phyloP scores from a whole-genome alignment of 1,284 basidiomycete genomes.

The Heterobasidion irregulare region DNA sequence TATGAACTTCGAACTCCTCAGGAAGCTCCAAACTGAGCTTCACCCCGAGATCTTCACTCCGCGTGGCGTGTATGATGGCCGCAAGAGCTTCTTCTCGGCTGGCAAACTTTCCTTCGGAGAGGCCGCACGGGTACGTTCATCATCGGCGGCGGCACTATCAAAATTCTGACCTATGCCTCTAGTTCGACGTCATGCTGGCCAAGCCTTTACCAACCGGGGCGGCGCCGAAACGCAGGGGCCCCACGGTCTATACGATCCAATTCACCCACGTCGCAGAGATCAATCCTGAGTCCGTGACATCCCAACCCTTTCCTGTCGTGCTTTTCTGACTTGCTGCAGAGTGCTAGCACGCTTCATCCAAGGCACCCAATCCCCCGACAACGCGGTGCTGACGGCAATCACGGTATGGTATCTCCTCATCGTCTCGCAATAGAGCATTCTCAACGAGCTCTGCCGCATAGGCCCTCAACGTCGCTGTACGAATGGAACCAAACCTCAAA shows the following conservation, averaged over 20 bases:
- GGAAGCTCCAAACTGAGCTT: conserved; percentile 43
- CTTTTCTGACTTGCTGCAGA: conserved; percentile 23
- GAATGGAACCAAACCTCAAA: conserved; percentile 39
- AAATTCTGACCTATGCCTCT: neutral
- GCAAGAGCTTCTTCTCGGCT: conserved; percentile 67
- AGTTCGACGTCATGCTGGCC: conserved; percentile 56
- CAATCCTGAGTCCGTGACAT: conserved; percentile 56
- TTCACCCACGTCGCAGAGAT: conserved; percentile 65
- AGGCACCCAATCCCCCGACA: conserved; percentile 64
- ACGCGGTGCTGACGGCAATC: conserved; percentile 61
- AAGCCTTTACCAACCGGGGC: conserved; percentile 18
- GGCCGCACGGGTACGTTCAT: conserved; percentile 13
- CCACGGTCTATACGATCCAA: conserved; percentile 54
- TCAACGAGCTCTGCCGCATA: conserved; percentile 16
- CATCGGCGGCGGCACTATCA: neutral
- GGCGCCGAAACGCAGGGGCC: conserved; percentile 17
- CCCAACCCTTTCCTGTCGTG: conserved; percentile 1
- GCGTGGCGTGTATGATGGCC: conserved; percentile 63
- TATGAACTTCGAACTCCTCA: conserved; percentile 61
- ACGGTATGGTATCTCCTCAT: conserved; percentile 35
- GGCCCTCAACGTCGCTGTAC: conserved; percentile 56
- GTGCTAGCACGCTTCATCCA: conserved; percentile 56
- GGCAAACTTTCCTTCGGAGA: conserved; percentile 48
- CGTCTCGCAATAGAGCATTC: neutral
- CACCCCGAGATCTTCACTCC: conserved; percentile 57